Evolutionary conservation across 164 flowering plant genomes (phyloP).

Genomic region (Dillenia suffruticosa): DNA sequence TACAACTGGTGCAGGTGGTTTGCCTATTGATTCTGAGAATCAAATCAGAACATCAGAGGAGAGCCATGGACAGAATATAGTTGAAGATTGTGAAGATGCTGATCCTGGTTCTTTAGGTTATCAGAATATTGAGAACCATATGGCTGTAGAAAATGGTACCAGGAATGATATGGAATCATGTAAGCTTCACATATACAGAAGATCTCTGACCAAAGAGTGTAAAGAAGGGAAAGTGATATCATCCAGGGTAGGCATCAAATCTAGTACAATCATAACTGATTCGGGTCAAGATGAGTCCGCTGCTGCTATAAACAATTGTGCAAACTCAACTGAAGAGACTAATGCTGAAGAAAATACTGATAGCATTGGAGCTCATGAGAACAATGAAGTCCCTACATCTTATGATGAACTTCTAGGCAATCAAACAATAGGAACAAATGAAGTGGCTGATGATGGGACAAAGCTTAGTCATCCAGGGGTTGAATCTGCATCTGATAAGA

Average conservation of each 20-base stretch:
- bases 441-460: slow-evolving; percentile 17
- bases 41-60: slow-evolving; percentile 19
- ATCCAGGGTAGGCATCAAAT: slow-evolving; percentile 15
- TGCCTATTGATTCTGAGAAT: slow-evolving; percentile 30
- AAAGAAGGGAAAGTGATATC: slow-evolving; percentile 16
- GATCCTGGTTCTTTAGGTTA: slow-evolving; percentile 14
- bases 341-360: slow-evolving; percentile 14
- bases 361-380: slow-evolving; percentile 15
- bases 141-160: slow-evolving; percentile 15
- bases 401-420: slow-evolving; percentile 13
- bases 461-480: slow-evolving; percentile 9
- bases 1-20: slow-evolving; percentile 16
- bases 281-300: slow-evolving; percentile 27
- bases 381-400: slow-evolving; percentile 11
- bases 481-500: neutral
- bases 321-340: slow-evolving; percentile 19
- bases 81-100: slow-evolving; percentile 24
- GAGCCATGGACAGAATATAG: slow-evolving; percentile 20
- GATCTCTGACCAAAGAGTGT: slow-evolving; percentile 32
- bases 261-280: slow-evolving; percentile 1
- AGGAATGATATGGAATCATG: slow-evolving; percentile 25
- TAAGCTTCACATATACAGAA: slow-evolving; percentile 34
- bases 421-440: slow-evolving; percentile 18
- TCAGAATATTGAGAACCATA: slow-evolving; percentile 9
- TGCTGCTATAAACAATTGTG: slow-evolving; percentile 17